Evolutionary conservation across 306 rosid species (phyloP).

Genomic region (barrel medic (Medicago truncatula)): DNA sequence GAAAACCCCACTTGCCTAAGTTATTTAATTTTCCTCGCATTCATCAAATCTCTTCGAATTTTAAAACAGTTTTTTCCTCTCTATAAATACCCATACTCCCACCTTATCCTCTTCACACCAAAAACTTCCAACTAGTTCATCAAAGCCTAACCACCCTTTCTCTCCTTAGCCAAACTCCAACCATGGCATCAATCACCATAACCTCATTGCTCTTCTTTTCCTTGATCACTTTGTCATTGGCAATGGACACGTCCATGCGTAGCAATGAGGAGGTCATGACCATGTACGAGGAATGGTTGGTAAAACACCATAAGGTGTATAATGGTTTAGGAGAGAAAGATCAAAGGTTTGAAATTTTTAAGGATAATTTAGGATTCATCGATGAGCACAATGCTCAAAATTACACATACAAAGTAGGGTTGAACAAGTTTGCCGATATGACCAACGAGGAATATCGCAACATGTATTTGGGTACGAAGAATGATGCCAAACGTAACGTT

Average conservation of each 20-base stretch:
- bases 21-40: background rate
- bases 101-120: slow-evolving; percentile 33
- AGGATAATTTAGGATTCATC: slow-evolving; percentile 70
- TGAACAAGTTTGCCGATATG: slow-evolving; percentile 81
- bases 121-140: background rate
- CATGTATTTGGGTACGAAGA: slow-evolving; percentile 60
- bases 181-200: slow-evolving; percentile 47
- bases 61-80: slow-evolving; percentile 32
- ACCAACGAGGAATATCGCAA: slow-evolving; percentile 76
- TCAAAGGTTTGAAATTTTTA: slow-evolving; percentile 71
- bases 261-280: slow-evolving; percentile 59
- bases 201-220: slow-evolving; percentile 48
- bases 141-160: background rate
- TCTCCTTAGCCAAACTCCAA: slow-evolving; percentile 9
- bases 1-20: slow-evolving; percentile 18
- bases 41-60: slow-evolving; percentile 11
- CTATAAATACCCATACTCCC: slow-evolving; percentile 38
- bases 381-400: slow-evolving; percentile 70
- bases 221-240: slow-evolving; percentile 40
- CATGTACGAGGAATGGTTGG: slow-evolving; percentile 70
- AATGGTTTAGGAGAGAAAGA: slow-evolving; percentile 76
- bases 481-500: slow-evolving; percentile 58
- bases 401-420: slow-evolving; percentile 68
- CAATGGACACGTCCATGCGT: slow-evolving; percentile 41
- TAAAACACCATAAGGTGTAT: slow-evolving; percentile 61